Conservation (phyloP, 306 rosid genomes). For the Cajanus cajan region DNA sequence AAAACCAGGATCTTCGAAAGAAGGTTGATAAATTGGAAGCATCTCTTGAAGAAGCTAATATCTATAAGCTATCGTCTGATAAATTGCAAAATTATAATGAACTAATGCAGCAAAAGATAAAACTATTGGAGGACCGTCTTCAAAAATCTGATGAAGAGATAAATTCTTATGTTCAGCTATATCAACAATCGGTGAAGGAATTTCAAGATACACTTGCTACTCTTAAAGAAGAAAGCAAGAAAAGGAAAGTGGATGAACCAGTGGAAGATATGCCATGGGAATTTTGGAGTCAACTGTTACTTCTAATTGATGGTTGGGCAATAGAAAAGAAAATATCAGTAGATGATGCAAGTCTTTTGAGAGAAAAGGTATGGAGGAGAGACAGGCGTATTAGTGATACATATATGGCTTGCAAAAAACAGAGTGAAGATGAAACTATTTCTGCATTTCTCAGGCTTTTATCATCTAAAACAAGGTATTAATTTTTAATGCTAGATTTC, state of each 20-base stretch:
- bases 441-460: slow-evolving; percentile 65
- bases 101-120: slow-evolving; percentile 74
- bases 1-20: slow-evolving; percentile 78
- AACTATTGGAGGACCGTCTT: slow-evolving; percentile 72
- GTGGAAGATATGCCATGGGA: slow-evolving; percentile 92
- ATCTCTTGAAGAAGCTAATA: slow-evolving; percentile 68
- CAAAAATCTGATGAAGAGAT: slow-evolving; percentile 84
- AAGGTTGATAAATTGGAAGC: slow-evolving; percentile 80
- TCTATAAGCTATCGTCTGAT: slow-evolving; percentile 69
- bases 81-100: slow-evolving; percentile 66
- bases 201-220: slow-evolving; percentile 71
- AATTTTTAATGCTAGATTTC: slow-evolving; percentile 25
- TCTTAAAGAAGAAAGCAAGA: slow-evolving; percentile 80
- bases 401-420: slow-evolving; percentile 64
- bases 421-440: slow-evolving; percentile 61
- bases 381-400: slow-evolving; percentile 58
- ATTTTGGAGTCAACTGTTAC: slow-evolving; percentile 85
- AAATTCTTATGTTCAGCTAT: slow-evolving; percentile 68
- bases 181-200: slow-evolving; percentile 83
- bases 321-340: slow-evolving; percentile 72
- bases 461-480: slow-evolving; percentile 65
- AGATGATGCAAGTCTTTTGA: slow-evolving; percentile 68
- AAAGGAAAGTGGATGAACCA: slow-evolving; percentile 57
- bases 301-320: slow-evolving; percentile 89
- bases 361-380: slow-evolving; percentile 85